Base-by-base conservation (phyloP, 768 basidiomycete genomes). In the Mrakia gelida region DNA sequence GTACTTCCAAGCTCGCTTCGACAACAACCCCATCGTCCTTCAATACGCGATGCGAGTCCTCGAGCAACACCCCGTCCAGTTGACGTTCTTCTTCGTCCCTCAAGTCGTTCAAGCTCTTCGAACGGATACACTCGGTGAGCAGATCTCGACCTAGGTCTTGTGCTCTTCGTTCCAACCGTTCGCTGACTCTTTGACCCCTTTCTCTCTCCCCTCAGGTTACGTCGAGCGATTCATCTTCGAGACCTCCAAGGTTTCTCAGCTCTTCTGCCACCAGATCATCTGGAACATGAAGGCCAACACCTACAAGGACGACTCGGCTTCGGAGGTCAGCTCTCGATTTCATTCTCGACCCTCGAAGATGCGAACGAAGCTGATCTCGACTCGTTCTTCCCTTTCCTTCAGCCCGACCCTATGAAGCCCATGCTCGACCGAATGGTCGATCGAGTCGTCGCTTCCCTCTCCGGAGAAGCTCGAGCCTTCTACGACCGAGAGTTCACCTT, bases 271-370 rank as follows among this genome's bases (percentile, higher is more conserved):
- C 83, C 97, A 99, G 86, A 98, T 98, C 80, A 93, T 99, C 80
- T 99, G 97, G 97, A 99, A 98, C 84, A 98, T 98, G 97, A 96
- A 96, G 82, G 97, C 97, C 7, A 99, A 99, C 82, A 94, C 92
- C 80, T 97, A 90, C 84, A 93, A 92, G 81, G 96, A 95, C 81
- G 97, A 98, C 82, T 86, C 87, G 10, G 93, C 90, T 21, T 95
- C 95, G 84, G 87, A 92, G 78, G 94, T 92, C 81, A 72, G 89
- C 86, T 23, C 34, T 61, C 34, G 6, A 7, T 34, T 3, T 26
- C 9, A n/a, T 26, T n/a, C 54, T 43, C 32, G 11, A 3, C 34
- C n/a, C n/a, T n/a, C 7, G 15, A 26, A 54, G 34, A 65, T 16
- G 34, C 16, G 21, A 13, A 2, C 28, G 18, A 43, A 52, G 49